Evolutionary conservation across 306 rosid genomes (phyloP).

Genomic region (Gastrolobium bilobum): DNA sequence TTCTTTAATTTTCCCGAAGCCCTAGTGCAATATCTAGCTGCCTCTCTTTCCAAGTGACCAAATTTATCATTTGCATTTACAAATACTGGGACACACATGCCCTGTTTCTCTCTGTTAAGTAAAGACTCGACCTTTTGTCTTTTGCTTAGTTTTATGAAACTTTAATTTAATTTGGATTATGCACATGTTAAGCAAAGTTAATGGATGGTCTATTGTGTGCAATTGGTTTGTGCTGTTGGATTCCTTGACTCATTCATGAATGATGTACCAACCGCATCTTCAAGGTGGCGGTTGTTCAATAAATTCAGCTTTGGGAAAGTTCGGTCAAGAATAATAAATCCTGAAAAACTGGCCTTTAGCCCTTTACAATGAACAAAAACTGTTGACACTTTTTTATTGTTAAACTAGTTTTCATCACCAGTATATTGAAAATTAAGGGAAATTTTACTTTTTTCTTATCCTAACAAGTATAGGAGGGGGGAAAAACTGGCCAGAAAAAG

Average conservation of each 20-base stretch:
- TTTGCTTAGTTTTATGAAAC: not conserved
- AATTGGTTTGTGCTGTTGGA: slow-evolving; percentile 33
- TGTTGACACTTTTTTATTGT: not conserved
- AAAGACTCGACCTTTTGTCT: slow-evolving; percentile 12
- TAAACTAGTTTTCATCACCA: not conserved
- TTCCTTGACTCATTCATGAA: slow-evolving; percentile 23
- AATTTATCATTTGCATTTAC: slow-evolving; percentile 48
- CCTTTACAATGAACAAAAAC: not conserved
- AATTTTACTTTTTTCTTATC: not conserved
- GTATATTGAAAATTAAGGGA: not conserved
- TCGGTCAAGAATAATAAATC: not conserved
- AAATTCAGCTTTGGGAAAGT: slow-evolving; percentile 10
- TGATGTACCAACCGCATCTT: slow-evolving; percentile 19
- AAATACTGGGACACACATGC: slow-evolving; percentile 39
- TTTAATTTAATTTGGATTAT: not conserved
- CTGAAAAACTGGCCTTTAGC: not conserved
- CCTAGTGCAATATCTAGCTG: slow-evolving; percentile 52
- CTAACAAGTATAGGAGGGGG: not conserved
- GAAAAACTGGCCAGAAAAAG: not conserved
- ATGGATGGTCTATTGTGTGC: not conserved
- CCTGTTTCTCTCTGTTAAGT: slow-evolving; percentile 23
- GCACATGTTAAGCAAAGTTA: slow-evolving; percentile 1
- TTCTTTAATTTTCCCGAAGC: slow-evolving; percentile 48
- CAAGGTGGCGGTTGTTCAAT: not conserved
- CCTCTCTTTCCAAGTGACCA: slow-evolving; percentile 40